Evolutionary conservation across 2,329 filamentous ascomycete genomes (phyloP).

Genomic region (Scedosporium boydii): DNA sequence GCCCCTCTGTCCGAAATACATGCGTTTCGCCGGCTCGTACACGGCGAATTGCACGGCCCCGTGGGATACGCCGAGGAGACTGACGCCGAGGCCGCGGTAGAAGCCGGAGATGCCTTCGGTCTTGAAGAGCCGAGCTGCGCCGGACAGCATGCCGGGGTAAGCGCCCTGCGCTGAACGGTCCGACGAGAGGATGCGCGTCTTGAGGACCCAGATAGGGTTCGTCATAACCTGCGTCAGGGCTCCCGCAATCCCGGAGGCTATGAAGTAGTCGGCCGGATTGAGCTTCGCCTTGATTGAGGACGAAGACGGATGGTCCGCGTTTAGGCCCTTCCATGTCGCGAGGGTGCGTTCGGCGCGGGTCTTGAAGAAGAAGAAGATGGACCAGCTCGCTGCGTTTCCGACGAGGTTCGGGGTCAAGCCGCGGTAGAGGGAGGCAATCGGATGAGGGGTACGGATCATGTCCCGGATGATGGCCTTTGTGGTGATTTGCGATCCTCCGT

Average conservation of each 20-base stretch:
- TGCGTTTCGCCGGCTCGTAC: slow-evolving; percentile 62
- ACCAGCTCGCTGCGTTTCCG: slow-evolving; percentile 87
- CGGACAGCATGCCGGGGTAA: slow-evolving; percentile 68
- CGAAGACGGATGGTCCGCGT: neutral
- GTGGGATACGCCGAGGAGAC: slow-evolving; percentile 78
- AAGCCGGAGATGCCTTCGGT: slow-evolving; percentile 72
- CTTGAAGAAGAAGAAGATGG: slow-evolving; percentile 80
- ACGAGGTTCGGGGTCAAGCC: slow-evolving; percentile 84
- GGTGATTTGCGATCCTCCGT: slow-evolving; percentile 20
- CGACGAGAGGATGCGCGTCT: slow-evolving; percentile 91
- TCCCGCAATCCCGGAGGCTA: slow-evolving; percentile 62
- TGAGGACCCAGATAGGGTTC: slow-evolving; percentile 96
- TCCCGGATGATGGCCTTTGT: slow-evolving; percentile 43
- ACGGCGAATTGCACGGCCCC: slow-evolving; percentile 94
- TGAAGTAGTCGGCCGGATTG: slow-evolving; percentile 65
- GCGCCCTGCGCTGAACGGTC: slow-evolving; percentile 65
- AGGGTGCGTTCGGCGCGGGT: slow-evolving; percentile 41
- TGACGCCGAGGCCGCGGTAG: slow-evolving; percentile 77
- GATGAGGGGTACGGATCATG: slow-evolving; percentile 40
- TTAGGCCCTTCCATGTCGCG: slow-evolving; percentile 14
- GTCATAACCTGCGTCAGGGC: slow-evolving; percentile 71
- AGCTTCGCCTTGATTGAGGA: slow-evolving; percentile 24
- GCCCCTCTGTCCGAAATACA: slow-evolving; percentile 40
- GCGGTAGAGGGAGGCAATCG: slow-evolving; percentile 68
- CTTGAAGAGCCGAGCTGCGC: slow-evolving; percentile 54